These are phyloP conservation scores for Grigorovia humatica DNA, from an alignment of 805 yeast species.

Conservation along the genomic window DNA sequence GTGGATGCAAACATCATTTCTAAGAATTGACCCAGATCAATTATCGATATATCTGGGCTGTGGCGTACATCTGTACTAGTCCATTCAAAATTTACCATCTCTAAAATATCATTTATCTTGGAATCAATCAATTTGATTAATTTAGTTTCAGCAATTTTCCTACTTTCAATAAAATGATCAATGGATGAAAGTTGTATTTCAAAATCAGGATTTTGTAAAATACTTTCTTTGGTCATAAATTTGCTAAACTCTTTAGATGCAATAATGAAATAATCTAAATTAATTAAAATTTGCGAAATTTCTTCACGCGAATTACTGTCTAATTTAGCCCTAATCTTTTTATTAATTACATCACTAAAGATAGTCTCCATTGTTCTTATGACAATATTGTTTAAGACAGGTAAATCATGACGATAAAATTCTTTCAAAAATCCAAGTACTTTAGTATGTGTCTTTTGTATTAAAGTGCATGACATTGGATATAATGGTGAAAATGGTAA, in stretches of 20 bases:
- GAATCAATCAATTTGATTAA: conserved; percentile 75
- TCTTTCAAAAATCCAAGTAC: conserved; percentile 57
- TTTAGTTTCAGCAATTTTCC: conserved; percentile 66
- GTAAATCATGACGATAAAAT: conserved; percentile 52
- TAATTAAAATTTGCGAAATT: conserved; percentile 77
- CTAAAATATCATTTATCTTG: conserved; percentile 70
- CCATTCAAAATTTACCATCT: conserved; percentile 85
- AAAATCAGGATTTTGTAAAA: conserved; percentile 31
- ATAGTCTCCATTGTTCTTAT: conserved; percentile 55
- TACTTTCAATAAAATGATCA: conserved; percentile 44
- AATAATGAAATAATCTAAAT: conserved; percentile 74
- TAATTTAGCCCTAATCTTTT: conserved; percentile 49
- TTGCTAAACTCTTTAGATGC: conserved; percentile 57
- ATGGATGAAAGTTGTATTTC: conserved; percentile 42
- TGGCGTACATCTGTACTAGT: conserved; percentile 36
- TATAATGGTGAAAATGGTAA: conserved; percentile 85
- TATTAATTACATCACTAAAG: conserved; percentile 57
- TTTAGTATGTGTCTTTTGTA: conserved; percentile 54
- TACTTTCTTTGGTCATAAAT: conserved; percentile 31
- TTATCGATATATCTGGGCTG: conserved; percentile 64
- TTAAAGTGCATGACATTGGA: conserved; percentile 73
- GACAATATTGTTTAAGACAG: conserved; percentile 49
- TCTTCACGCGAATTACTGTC: conserved; percentile 77
- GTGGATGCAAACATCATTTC: conserved; percentile 80
- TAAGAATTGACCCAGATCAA: conserved; percentile 77